Percentiles rank a stretch among this genome's conserved stretches.
phyloP scores from a whole-genome alignment of 257 asterid species.

The Avicennia marina region DNA sequence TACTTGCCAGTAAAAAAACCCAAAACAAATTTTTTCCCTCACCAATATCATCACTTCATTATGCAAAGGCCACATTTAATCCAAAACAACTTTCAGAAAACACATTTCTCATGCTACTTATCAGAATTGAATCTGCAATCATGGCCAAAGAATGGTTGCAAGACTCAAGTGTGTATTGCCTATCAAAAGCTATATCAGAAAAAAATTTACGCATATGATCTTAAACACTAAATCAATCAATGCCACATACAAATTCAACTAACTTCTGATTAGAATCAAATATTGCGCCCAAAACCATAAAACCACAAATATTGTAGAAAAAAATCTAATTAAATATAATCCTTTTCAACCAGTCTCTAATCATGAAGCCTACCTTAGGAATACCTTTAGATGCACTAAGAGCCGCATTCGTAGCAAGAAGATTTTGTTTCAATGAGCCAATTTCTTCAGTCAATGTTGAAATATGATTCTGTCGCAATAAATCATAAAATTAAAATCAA shows the following conservation, averaged over 20 bases:
- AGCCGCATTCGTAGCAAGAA: constrained; percentile 50
- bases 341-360: constrained; percentile 14
- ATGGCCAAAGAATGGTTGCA: constrained; percentile 5
- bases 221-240: background rate
- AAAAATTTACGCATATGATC: background rate
- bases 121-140: background rate
- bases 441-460: constrained; percentile 72
- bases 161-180: background rate
- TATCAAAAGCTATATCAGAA: constrained; percentile 4
- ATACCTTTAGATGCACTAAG: constrained; percentile 48
- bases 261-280: constrained; percentile 5
- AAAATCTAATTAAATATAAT: constrained; percentile 4
- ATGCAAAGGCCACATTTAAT: constrained; percentile 8
- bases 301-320: background rate
- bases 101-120: background rate
- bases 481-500: constrained; percentile 13
- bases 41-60: constrained; percentile 1
- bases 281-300: constrained; percentile 3
- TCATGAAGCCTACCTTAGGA: constrained; percentile 45
- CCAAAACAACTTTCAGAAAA: constrained; percentile 14
- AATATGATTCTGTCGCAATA: constrained; percentile 65
- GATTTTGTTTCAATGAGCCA: constrained; percentile 68
- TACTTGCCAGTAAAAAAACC: too few relatives aligned
- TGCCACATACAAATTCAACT: background rate
- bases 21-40: constrained; percentile 3